Conservation (phyloP, 305 asterid genomes). For the Coffea humblotiana region DNA sequence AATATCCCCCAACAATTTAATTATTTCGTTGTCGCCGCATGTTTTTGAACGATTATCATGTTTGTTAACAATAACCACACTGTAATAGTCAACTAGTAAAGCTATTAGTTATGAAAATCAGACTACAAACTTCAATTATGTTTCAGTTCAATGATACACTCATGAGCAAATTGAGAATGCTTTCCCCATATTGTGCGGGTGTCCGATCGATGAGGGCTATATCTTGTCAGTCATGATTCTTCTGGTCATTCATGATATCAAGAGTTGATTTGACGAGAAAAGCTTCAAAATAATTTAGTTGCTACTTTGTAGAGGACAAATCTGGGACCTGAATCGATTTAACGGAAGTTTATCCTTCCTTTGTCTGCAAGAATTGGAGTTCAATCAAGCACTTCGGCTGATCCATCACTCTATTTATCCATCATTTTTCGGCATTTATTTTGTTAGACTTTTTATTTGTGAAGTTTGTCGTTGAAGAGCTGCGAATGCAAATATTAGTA, state of each 20-base stretch:
- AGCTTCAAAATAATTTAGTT: not conserved
- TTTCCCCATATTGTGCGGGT: constrained; percentile 5
- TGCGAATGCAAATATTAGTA: not conserved
- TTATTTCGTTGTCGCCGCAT: not conserved
- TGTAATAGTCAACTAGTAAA: not conserved
- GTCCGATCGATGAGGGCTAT: constrained; percentile 7
- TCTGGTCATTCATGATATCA: constrained; percentile 6
- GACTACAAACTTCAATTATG: not conserved
- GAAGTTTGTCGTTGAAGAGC: not conserved
- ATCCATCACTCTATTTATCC: not conserved
- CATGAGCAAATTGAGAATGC: constrained; percentile 14
- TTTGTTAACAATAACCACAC: not conserved
- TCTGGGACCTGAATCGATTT: not conserved
- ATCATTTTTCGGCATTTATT: no score
- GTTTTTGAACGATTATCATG: not conserved
- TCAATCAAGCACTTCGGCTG: no score
- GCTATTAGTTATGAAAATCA: not conserved
- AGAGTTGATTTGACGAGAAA: not conserved
- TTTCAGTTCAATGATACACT: constrained; percentile 14
- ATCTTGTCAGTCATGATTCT: constrained; percentile 15
- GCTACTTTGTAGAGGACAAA: not conserved
- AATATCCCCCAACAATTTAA: not conserved
- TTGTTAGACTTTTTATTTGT: not conserved
- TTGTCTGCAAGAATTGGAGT: not conserved
- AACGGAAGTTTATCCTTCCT: not conserved